Percentiles rank a stretch among this genome's conserved stretches.
These are phyloP conservation scores for Tulasnella sp. DNA, from an alignment of 768 basidiomycete genomes.

Conservation along the genomic window DNA sequence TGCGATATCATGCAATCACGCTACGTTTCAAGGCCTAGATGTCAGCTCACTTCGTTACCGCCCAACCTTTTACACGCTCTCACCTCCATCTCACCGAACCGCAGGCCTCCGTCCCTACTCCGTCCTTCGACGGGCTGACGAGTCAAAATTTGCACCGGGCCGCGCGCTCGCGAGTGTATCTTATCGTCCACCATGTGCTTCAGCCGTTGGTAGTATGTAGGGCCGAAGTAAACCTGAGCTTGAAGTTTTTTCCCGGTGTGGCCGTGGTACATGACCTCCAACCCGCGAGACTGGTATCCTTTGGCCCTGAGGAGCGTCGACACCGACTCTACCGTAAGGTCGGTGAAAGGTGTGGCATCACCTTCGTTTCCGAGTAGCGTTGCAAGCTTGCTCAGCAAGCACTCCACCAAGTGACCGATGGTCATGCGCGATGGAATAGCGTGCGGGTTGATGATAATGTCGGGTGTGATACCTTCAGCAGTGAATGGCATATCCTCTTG, in stretches of 20 bases:
- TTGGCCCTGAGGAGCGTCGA: slow-evolving; percentile 78
- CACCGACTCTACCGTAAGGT: slow-evolving; percentile 95
- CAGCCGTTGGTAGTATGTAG: slow-evolving; percentile 96
- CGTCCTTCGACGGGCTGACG: slow-evolving; percentile 97
- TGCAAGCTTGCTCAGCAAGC: slow-evolving; percentile 89
- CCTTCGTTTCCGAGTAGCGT: slow-evolving; percentile 95
- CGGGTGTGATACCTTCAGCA: slow-evolving; percentile 89
- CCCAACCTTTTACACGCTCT: slow-evolving; percentile 1
- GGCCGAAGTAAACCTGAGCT: slow-evolving; percentile 95
- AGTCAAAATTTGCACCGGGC: slow-evolving; percentile 95
- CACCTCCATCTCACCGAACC: slow-evolving; percentile 98
- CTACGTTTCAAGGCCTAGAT: slow-evolving; percentile 18
- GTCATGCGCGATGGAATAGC: slow-evolving; percentile 99
- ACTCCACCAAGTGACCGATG: slow-evolving; percentile 98
- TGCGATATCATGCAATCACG: slow-evolving; percentile 99
- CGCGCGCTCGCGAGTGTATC: slow-evolving; percentile 94
- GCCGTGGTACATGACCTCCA: slow-evolving; percentile 98
- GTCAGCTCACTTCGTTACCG: neutral
- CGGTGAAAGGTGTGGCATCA: slow-evolving; percentile 97
- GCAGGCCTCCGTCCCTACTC: slow-evolving; percentile 94
- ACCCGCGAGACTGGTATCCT: slow-evolving; percentile 92
- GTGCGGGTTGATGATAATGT: slow-evolving; percentile 97
- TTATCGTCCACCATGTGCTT: slow-evolving; percentile 99
- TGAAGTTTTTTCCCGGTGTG: slow-evolving; percentile 97
- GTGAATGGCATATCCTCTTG: slow-evolving; percentile 99